phyloP scores from a whole-genome alignment of 1,139 yeast genomes.

The Pichia sp. region DNA sequence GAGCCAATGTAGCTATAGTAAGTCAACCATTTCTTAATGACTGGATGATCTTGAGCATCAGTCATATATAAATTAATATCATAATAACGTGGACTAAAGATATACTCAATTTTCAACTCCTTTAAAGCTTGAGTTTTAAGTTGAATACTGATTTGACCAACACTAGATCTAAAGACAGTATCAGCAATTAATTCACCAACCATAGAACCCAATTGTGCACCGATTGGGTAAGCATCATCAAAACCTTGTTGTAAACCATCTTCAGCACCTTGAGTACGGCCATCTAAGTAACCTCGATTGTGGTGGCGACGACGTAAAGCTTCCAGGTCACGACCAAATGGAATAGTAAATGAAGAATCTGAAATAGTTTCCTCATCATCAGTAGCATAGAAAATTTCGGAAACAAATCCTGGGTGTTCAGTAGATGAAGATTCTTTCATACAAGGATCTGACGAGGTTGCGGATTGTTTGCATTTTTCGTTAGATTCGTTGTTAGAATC shows the following conservation, averaged over 20 bases:
- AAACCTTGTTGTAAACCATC: constrained; percentile 70
- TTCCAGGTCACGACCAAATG: constrained; percentile 18
- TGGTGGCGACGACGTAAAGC: constrained; percentile 55
- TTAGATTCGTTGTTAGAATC: too few relatives aligned
- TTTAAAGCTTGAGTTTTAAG: constrained; percentile 32
- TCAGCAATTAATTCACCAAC: constrained; percentile 65
- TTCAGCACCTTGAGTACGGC: constrained; percentile 67
- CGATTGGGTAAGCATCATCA: constrained; percentile 70
- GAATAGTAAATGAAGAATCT: background rate
- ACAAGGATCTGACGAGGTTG: too few relatives aligned
- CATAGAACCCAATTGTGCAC: constrained; percentile 60
- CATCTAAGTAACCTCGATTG: constrained; percentile 82
- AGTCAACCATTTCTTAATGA: constrained; percentile 34
- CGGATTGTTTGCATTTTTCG: too few relatives aligned
- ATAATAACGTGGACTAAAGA: constrained; percentile 47
- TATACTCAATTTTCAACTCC: constrained; percentile 47
- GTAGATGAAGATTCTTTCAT: background rate
- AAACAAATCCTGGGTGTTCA: background rate
- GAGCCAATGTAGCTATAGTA: background rate
- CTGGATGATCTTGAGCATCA: constrained; percentile 31
- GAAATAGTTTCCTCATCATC: background rate
- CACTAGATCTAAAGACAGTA: constrained; percentile 14
- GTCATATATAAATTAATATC: constrained; percentile 40
- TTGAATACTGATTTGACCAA: constrained; percentile 17
- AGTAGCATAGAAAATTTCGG: constrained; percentile 5